A percentile compares a stretch with the other conserved stretches of the same genome.
phyloP scores from a whole-genome alignment of 2,329 filamentous ascomycete genomes.

The Sporothrix variecibatus region DNA sequence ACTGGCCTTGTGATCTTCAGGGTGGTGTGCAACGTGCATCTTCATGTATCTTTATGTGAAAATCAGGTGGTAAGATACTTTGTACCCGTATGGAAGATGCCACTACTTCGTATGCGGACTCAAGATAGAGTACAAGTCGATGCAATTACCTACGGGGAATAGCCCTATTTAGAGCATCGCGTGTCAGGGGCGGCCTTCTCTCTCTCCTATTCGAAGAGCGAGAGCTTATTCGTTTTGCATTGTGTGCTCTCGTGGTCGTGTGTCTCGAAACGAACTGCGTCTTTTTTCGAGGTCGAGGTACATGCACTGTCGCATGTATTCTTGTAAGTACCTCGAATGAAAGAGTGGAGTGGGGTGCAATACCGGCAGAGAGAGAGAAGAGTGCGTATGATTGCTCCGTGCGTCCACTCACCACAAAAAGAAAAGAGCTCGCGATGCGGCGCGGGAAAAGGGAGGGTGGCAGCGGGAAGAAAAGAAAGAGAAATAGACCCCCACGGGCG shows the following conservation, averaged over 20 bases:
- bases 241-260: neutral
- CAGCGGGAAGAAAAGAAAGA: neutral
- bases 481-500: slow-evolving; percentile 13
- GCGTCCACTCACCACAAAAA: neutral
- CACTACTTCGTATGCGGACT: no score
- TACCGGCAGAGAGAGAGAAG: neutral
- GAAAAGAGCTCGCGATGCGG: neutral
- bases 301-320: neutral
- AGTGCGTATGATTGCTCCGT: neutral
- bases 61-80: neutral
- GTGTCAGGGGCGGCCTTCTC: slow-evolving; percentile 1
- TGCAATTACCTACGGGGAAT: neutral
- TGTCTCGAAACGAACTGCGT: slow-evolving; percentile 7
- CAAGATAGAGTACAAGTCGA: neutral
- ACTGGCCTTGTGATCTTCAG: neutral
- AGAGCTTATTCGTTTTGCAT: neutral
- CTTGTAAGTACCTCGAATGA: neutral
- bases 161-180: neutral
- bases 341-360: slow-evolving; percentile 6
- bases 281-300: neutral
- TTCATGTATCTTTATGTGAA: neutral
- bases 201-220: neutral
- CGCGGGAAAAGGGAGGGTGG: neutral
- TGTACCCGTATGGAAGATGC: neutral
- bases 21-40: neutral